Percentiles rank a stretch among this genome's conserved stretches.
Conservation (phyloP, 2,329 filamentous ascomycete genomes). For the Exophiala aquamarina region DNA sequence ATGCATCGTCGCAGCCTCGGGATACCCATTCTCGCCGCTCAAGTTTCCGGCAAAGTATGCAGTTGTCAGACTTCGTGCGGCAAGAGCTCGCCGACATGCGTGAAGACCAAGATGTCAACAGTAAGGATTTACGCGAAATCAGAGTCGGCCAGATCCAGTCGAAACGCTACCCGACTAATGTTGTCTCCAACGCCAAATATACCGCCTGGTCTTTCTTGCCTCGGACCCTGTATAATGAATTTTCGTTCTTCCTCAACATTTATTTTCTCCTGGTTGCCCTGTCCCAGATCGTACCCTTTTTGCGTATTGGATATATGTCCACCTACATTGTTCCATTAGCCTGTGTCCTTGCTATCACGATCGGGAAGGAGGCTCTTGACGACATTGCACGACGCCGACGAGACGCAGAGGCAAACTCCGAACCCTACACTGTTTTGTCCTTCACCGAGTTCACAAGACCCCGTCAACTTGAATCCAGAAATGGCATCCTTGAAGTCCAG, state of each 20-base stretch:
- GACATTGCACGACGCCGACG: constrained; percentile 83
- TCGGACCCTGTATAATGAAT: constrained; percentile 94
- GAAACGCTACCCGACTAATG: constrained; percentile 80
- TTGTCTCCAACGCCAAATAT: constrained; percentile 96
- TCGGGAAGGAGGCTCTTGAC: constrained; percentile 94
- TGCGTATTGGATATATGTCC: constrained; percentile 90
- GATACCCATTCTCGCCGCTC: constrained; percentile 43
- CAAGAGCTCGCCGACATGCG: constrained; percentile 29
- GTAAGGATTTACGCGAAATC: constrained; percentile 66
- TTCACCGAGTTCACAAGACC: constrained; percentile 46
- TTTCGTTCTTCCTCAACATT: constrained; percentile 99
- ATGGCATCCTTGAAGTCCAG: constrained; percentile 57
- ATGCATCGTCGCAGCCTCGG: constrained; percentile 6
- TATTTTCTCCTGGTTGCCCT: constrained; percentile 95
- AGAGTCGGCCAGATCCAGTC: constrained; percentile 72
- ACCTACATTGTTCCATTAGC: constrained; percentile 91
- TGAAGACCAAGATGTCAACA: constrained; percentile 36
- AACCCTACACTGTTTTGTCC: constrained; percentile 75
- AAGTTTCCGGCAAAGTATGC: constrained; percentile 58
- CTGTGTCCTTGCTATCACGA: constrained; percentile 87
- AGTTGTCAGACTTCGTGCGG: constrained; percentile 29
- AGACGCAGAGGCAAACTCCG: constrained; percentile 92
- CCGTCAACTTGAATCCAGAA: constrained; percentile 26
- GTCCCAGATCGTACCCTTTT: constrained; percentile 84
- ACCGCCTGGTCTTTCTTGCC: constrained; percentile 93